Evolutionary conservation across 768 basidiomycete genomes (phyloP), one percentile per base, ranked within the genome.

Genomic region (Russula vinacea): DNA sequence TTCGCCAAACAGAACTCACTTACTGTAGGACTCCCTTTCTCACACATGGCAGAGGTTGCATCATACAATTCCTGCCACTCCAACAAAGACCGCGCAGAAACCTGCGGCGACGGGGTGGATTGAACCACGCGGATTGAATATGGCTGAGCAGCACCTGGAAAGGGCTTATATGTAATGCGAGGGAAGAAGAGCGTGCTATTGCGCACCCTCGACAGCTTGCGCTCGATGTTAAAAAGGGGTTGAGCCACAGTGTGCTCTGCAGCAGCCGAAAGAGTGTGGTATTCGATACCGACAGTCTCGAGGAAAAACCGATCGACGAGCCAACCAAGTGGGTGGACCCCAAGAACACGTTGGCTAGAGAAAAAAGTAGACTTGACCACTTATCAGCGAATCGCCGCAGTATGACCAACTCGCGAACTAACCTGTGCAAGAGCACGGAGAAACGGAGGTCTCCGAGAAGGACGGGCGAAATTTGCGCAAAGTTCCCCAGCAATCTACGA

Each of bases 41-140:
- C 64, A 63, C 74, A 29, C 49, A 79, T 67, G 1, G 69, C 67
- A 17, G 72, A 40, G 17, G 84, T 71, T 0, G 75, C 66, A 55
- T 86, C 83, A 66, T 88, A 88, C 2, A 88, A 69, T 13, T 75
- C 68, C 61, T 91, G 89, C 88, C 89, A 88, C 39, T 86, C 83
- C 3, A 84, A 68, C 39, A 88, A 71, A 0, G 82, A 78, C 67
- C 87, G 88, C 76, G 85, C 80, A 89, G 78, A 69, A 82, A 79
- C 54, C 90, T 78, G 49, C 90, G 79, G 57, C 85, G 80, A 52
- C 90, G 79, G 2, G 88, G 78, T 9, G 85, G 86, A 69, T 91
- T 92, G 57, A 77, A 80, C 84, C 87, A 92, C 44, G 80, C 76
- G 0, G 83, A 83, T 71, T 81, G 81, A 58, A 87, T 75, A 62